These are phyloP conservation scores for Halophytophthora polymorphica DNA, from an alignment of 352 stramenopile genomes.

Conservation along the genomic window DNA sequence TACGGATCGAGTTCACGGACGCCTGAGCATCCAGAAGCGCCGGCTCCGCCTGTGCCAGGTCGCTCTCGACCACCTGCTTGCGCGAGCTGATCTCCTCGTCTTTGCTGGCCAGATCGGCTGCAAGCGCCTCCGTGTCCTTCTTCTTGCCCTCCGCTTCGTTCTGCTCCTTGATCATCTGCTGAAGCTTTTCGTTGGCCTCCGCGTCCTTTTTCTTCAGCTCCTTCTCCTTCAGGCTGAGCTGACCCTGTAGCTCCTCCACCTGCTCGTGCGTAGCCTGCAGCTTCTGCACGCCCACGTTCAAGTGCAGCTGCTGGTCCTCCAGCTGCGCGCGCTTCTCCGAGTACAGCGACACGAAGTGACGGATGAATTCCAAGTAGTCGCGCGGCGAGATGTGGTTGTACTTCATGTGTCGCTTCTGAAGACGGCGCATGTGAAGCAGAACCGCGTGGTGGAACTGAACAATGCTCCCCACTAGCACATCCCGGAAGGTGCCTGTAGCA, in stretches of 20 bases:
- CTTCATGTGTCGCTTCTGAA: conserved; percentile 86
- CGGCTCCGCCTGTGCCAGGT: conserved; percentile 97
- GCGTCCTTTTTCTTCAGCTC: conserved; percentile 96
- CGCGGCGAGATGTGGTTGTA: conserved; percentile 90
- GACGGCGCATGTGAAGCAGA: conserved; percentile 77
- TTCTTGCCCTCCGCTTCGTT: conserved; percentile 97
- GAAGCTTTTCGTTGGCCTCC: conserved; percentile 97
- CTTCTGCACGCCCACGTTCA: conserved; percentile 98
- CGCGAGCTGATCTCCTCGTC: conserved; percentile 94
- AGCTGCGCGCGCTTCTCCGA: conserved; percentile 90
- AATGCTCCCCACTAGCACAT: conserved; percentile 79
- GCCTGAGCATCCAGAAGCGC: conserved; percentile 95
- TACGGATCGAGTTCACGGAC: conserved; percentile 98
- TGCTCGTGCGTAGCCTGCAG: conserved; percentile 97
- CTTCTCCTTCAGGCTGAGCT: conserved; percentile 92
- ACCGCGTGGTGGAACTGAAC: conserved; percentile 88
- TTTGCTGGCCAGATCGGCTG: conserved; percentile 92
- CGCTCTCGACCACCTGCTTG: conserved; percentile 93
- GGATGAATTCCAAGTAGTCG: conserved; percentile 92
- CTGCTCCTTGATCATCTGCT: conserved; percentile 98
- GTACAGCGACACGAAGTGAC: conserved; percentile 88
- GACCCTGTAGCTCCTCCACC: conserved; percentile 90
- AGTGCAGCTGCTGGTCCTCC: conserved; percentile 96
- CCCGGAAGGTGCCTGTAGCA: conserved; percentile 64
- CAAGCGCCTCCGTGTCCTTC: conserved; percentile 95